Evolutionary conservation across 495 filamentous ascomycete genomes (phyloP), one percentile per base, ranked within the genome.

Genomic region (Lepidopterella palustris): DNA sequence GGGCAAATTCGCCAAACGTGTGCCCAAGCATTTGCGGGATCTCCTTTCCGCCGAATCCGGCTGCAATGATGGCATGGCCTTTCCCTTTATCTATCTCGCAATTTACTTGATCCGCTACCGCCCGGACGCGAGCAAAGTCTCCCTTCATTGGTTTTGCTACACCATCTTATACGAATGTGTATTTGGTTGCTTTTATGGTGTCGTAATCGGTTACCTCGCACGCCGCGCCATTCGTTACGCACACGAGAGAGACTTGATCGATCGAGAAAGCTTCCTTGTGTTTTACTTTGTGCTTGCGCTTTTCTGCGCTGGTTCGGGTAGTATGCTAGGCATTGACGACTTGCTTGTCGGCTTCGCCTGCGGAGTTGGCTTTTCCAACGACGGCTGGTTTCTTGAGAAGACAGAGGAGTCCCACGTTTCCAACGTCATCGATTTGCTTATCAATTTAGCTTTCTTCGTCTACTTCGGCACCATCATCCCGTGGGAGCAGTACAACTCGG

Each of bases 61-160:
- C 24, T 99, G 95, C 79, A 99, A 99, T 76, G 95, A 99, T 72
- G 95, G 95, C 73, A 97, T 97, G 95, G 93, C 95, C 18, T 99
- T 99, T 74, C 95, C 95, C 5, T 99, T 99, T 74, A 86, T 99
- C 70, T 99, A 97, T 71, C 80, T 97, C 15, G 82, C 86, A 1
- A 78, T 95, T 48, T 97, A 97, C 67, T 81, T 97, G 56, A 88
- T 96, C 57, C 82, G 84, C 21, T 95, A 92, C 68, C 76, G 86
- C 54, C 83, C 83, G 3, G 70, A 89, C 63, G 79, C 85, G 5
- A 73, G 74, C 40, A 68, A 87, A 51, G 88, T 96, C 25, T 80
- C 89, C 11, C 82, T 86, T 55, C 82, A 97, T 71, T 99, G 92
- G 90, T 84, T 97, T 66, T 88, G 88, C 62, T 80, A 85, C 63